Evolutionary conservation across 345 rosid species (phyloP), one percentile per base, ranked within the genome.

Genomic region (Limnanthes douglasii): DNA sequence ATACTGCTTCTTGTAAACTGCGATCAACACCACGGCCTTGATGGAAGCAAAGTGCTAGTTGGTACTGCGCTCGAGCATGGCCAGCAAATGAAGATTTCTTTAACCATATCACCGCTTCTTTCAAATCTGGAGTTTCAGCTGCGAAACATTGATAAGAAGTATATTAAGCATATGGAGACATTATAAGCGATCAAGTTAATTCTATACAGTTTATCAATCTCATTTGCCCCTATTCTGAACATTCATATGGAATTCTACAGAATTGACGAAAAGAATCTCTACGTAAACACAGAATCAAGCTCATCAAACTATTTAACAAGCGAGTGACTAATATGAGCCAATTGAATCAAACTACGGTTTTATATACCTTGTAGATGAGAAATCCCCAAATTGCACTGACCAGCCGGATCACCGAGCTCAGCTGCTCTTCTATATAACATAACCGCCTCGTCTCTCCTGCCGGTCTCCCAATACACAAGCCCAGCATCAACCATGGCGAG

Each of bases 401-500:
- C 94, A 16, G 85, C 59, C 16, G 72, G 50, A 38, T 84, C 92
- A 3, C 94, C 92, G 2, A 80, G 79, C 54, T 53, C 66, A 1
- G 98, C 96, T 2, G 98, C 98, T 53, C 54, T 72, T 44, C 20
- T 43, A 27, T 90, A 90, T 17, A 80, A 31, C 1, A 46, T 43
- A 20, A 72, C 45, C 0, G 96, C 94, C 49, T 52, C 65, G 13
- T 68, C 74, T 24, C 53, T 70, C 25, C 47, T 37, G 15, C 84
- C 98, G 11, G 41, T 46, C 50, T 80, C 96, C 96, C 98, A 90
- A 29, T 68, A 80, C 23, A 90, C 37, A 14, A 90, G 78, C 6
- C 94, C 94, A 0, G 96, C 98, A 18, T 90, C 98, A 14, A 90
- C 96, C 98, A 90, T 84, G n/a, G 98, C 92, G 6, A 73, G 73